Base-by-base conservation (phyloP, 805 yeast species). In the Tetrapisispora namnaoensis region DNA sequence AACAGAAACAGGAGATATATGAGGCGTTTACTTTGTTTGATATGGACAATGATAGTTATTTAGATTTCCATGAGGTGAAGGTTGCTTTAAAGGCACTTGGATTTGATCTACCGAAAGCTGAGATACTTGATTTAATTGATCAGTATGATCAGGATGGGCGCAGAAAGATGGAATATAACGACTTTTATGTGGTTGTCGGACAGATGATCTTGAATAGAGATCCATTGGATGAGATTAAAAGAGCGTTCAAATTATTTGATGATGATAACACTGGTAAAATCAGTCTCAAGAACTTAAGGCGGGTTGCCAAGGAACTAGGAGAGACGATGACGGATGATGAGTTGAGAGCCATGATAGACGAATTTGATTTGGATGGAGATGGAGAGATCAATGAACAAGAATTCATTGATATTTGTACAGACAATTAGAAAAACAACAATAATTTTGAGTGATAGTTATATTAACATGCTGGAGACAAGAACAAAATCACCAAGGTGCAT, bases 11-110 rank as follows among this genome's bases (percentile, higher is more conserved):
- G 60, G 96, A 91, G 62, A 87, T 90, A 55, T 74, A 88, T 52
- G 97, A 90, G 62, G 97, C 97, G 60, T 91, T 91, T 62, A 77
- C 83, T 45, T 72, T 91, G 32, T 93, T 93, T 66, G 99, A 93
- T 61, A 82, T 87, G 85, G 88, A 93, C 67, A 80, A 79, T 51
- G 98, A 93, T 64, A 95, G 96, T 3, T 77, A 74, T 55, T 73
- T 93, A 46, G 97, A 93, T 59, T 91, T 86, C 65, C 98, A 93
- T 60, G 98, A 91, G 59, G 72, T 88, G 54, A 90, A 88, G 67
- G 96, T 89, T 18, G 97, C 99, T 0, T 79, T 93, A 71, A 71
- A 95, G 48, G 99, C 99, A 0, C 72, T 93, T 38, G 98, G 96
- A 27, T 91, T 93, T 61, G 95, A 87, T 45, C 75, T 86, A 57